Conservation (phyloP, 169 alveolate species). For the Cryptosporidium bovis region DNA sequence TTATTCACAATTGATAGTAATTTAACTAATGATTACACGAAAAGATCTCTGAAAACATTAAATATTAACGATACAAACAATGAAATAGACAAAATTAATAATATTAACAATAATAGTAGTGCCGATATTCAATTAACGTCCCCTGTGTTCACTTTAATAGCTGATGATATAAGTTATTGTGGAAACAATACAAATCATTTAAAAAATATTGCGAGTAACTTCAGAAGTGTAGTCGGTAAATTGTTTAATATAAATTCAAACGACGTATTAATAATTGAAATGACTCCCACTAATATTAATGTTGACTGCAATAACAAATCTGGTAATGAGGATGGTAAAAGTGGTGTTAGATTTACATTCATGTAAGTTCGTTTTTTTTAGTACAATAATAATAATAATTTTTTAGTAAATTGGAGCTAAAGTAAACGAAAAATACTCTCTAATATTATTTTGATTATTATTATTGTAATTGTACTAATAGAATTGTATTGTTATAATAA, state of each 20-base stretch:
- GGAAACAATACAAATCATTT: neutral
- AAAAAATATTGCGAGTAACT: neutral
- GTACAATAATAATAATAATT: neutral
- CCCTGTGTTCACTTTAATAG: conserved; percentile 9
- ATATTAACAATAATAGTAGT: neutral
- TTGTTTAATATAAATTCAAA: conserved; percentile 1
- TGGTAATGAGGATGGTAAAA: neutral
- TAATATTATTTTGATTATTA: neutral
- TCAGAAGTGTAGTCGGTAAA: conserved; percentile 14
- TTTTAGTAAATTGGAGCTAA: too few species aligned
- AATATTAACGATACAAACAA: neutral
- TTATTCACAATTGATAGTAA: too few species aligned
- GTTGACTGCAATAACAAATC: conserved; percentile 2
- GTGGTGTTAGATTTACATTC: conserved; percentile 10
- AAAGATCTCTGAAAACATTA: too few species aligned
- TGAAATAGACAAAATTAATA: neutral
- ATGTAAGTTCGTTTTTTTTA: conserved; percentile 20
- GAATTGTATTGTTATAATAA: neutral
- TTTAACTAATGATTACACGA: too few species aligned
- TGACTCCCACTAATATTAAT: conserved; percentile 32
- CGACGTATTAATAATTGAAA: conserved; percentile 2
- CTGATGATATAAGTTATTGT: conserved; percentile 14
- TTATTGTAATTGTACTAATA: neutral
- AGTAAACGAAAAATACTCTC: too few species aligned
- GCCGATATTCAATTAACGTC: neutral